Evolutionary conservation across 345 rosid genomes (phyloP).

Genomic region (Rhodamnia rubescens): DNA sequence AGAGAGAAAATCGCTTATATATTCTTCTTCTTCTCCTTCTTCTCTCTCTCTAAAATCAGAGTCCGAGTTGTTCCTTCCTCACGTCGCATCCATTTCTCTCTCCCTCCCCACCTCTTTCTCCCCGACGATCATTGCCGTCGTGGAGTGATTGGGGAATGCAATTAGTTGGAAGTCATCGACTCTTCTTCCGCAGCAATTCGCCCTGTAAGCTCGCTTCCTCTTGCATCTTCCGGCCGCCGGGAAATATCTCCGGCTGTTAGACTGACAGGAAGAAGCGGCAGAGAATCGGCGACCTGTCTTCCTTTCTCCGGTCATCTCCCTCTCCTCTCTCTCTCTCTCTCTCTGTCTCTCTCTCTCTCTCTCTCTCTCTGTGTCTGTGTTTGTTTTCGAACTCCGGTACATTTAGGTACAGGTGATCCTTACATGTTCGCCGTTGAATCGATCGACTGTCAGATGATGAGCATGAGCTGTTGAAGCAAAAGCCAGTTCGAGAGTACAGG

Average conservation of each 20-base stretch:
- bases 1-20: background rate
- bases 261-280: background rate
- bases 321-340: background rate
- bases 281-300: background rate
- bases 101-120: background rate
- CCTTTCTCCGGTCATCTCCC: background rate
- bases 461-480: background rate
- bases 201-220: background rate
- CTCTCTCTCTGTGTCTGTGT: background rate
- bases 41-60: background rate
- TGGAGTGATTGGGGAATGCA: background rate
- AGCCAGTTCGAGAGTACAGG: background rate
- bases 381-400: background rate
- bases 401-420: background rate
- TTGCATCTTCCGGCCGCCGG: background rate
- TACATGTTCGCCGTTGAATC: background rate
- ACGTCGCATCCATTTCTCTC: background rate
- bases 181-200: background rate
- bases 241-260: background rate
- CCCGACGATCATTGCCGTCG: background rate
- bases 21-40: background rate
- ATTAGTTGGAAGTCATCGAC: background rate
- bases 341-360: background rate
- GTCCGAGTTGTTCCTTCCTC: background rate
- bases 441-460: background rate